A percentile compares a stretch with the other conserved stretches of the same genome.
These are phyloP conservation scores for Pseudonectria foliicola DNA, from an alignment of 2,329 filamentous ascomycete genomes.

Conservation along the genomic window DNA sequence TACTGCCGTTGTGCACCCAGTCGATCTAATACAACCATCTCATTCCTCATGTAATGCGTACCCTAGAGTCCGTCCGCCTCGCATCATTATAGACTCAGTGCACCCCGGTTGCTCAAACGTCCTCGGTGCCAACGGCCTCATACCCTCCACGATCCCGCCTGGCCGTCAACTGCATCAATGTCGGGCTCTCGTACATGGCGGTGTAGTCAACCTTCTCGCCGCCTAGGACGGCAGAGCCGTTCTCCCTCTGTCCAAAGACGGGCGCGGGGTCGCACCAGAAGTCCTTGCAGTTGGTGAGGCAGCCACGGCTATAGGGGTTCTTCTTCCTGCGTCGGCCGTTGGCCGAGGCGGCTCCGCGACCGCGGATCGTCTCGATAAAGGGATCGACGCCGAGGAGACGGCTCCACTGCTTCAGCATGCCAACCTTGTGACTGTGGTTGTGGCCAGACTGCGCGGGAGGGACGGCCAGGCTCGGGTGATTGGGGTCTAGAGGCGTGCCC, in stretches of 20 bases:
- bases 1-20: too few relatives aligned
- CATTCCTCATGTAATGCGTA: background rate
- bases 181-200: constrained; percentile 78
- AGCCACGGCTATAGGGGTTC: constrained; percentile 81
- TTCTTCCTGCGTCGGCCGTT: constrained; percentile 48
- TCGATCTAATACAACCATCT: too few relatives aligned
- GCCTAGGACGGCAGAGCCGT: constrained; percentile 67
- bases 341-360: constrained; percentile 60
- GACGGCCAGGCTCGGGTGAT: constrained; percentile 56
- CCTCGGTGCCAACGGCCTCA: constrained; percentile 54
- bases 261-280: constrained; percentile 93
- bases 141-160: constrained; percentile 50
- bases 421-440: constrained; percentile 48
- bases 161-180: constrained; percentile 52
- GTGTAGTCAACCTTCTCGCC: constrained; percentile 82
- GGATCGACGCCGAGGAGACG: constrained; percentile 84
- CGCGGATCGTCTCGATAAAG: constrained; percentile 87
- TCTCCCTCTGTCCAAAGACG: constrained; percentile 67
- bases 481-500: constrained; percentile 61
- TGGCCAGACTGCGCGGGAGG: constrained; percentile 37
- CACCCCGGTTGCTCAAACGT: constrained; percentile 27
- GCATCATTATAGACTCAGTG: constrained; percentile 3
- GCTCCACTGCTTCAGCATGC: constrained; percentile 72
- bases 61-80: background rate
- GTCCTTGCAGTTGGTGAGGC: constrained; percentile 85